Percentiles rank a stretch among this genome's conserved stretches.
Conservation (phyloP, 768 basidiomycete species). For the Boletus rubescentipes region DNA sequence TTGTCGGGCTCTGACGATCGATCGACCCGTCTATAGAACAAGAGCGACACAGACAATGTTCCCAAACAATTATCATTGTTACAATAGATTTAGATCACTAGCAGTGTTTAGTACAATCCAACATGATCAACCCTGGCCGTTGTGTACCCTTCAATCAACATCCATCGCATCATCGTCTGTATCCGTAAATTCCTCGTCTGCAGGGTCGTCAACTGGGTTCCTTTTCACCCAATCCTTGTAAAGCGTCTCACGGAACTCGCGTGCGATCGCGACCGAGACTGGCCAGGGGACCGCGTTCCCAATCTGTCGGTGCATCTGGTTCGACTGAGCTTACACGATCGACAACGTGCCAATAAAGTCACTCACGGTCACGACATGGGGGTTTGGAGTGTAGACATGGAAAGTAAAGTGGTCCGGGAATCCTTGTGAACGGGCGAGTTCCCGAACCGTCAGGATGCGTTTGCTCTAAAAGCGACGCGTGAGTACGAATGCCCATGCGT, state of each 20-base stretch:
- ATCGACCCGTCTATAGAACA: background rate
- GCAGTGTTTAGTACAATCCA: background rate
- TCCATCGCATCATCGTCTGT: constrained; percentile 23
- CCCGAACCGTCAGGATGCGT: constrained; percentile 71
- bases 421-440: constrained; percentile 78
- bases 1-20: background rate
- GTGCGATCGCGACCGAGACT: constrained; percentile 61
- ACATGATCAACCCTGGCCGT: background rate
- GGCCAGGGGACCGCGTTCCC: constrained; percentile 79
- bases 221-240: constrained; percentile 50
- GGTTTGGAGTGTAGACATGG: constrained; percentile 36
- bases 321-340: constrained; percentile 1
- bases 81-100: background rate
- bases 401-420: constrained; percentile 78
- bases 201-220: constrained; percentile 21
- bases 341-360: background rate
- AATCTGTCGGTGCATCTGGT: constrained; percentile 76
- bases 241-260: constrained; percentile 52
- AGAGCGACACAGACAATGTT: background rate
- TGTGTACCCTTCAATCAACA: constrained; percentile 27
- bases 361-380: constrained; percentile 62
- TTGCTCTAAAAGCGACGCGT: constrained; percentile 45
- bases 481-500: background rate
- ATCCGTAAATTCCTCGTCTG: constrained; percentile 32
- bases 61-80: too few relatives aligned